Evolutionary conservation across 768 basidiomycete species (phyloP).

Genomic region (Leccinum variicolor): DNA sequence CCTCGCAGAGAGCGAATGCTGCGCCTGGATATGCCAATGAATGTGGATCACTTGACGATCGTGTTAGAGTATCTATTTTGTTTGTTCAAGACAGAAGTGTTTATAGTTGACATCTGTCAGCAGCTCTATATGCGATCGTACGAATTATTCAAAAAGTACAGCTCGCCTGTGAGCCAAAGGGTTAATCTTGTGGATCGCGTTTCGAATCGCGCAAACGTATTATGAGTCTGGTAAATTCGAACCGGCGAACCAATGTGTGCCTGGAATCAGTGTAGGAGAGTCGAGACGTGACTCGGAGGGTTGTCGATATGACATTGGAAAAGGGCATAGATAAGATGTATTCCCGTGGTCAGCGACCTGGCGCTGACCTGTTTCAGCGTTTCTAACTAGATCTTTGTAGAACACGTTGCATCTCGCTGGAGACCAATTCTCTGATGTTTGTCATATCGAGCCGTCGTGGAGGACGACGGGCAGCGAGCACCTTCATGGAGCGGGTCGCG

Average conservation of each 20-base stretch:
- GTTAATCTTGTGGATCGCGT: neutral
- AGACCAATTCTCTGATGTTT: conserved; percentile 45
- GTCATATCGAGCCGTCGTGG: conserved; percentile 26
- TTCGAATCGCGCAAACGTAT: neutral
- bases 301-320: too few species aligned
- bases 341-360: conserved; percentile 38
- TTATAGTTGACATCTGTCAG: neutral
- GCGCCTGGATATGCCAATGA: neutral
- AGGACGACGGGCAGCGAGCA: too few species aligned
- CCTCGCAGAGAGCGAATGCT: neutral
- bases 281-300: too few species aligned
- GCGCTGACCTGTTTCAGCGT: neutral
- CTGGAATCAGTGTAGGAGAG: neutral
- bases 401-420: conserved; percentile 52
- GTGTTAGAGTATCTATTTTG: too few species aligned
- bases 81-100: too few species aligned
- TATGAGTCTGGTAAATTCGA: neutral
- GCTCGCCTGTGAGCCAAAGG: neutral
- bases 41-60: neutral
- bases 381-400: conserved; percentile 32
- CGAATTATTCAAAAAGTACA: neutral
- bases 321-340: conserved; percentile 38
- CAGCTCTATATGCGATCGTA: neutral
- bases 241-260: neutral
- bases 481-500: too few species aligned